A percentile compares a stretch with the other conserved stretches of the same genome.
Evolutionary conservation across 495 filamentous ascomycete species (phyloP).

Genomic region (Tuber indicum): DNA sequence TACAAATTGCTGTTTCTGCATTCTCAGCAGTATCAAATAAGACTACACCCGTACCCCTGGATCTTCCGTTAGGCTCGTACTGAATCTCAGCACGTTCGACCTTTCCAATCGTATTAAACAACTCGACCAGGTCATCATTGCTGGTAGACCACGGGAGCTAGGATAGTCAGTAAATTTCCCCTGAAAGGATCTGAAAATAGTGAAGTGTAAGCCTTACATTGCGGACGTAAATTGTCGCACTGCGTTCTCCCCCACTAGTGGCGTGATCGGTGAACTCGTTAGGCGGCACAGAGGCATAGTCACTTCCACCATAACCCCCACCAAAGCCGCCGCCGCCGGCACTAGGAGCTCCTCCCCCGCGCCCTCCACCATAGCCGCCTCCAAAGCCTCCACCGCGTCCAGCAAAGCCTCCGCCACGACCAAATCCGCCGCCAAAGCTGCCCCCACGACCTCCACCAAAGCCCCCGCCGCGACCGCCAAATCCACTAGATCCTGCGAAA

Average conservation of each 20-base stretch:
- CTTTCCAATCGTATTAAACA: conserved; percentile 96
- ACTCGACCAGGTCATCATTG: conserved; percentile 90
- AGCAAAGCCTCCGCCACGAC: conserved; percentile 51
- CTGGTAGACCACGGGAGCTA: conserved; percentile 98
- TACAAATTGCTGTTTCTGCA: conserved; percentile 83
- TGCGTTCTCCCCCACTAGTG: conserved; percentile 76
- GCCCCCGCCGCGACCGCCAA: conserved; percentile 50
- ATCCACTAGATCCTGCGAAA: conserved; percentile 65
- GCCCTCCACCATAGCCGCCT: conserved; percentile 49
- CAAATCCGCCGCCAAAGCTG: conserved; percentile 53
- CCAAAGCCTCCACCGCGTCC: conserved; percentile 47
- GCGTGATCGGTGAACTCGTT: conserved; percentile 96
- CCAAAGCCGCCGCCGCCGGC: conserved; percentile 41
- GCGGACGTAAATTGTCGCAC: conserved; percentile 83
- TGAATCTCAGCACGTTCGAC: conserved; percentile 97
- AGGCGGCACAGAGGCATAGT: conserved; percentile 56
- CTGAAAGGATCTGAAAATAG: neutral
- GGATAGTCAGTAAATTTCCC: conserved; percentile 33
- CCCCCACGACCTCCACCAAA: conserved; percentile 53
- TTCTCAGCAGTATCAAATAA: conserved; percentile 77
- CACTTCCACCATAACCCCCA: conserved; percentile 42
- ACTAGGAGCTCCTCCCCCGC: conserved; percentile 45
- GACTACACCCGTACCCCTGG: conserved; percentile 90
- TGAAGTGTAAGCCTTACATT: conserved; percentile 64
- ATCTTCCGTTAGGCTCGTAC: conserved; percentile 93